Percentiles rank a stretch among this genome's conserved stretches.
These are phyloP conservation scores for Penicillium crystallinum DNA, from an alignment of 495 filamentous ascomycete genomes.

Conservation along the genomic window DNA sequence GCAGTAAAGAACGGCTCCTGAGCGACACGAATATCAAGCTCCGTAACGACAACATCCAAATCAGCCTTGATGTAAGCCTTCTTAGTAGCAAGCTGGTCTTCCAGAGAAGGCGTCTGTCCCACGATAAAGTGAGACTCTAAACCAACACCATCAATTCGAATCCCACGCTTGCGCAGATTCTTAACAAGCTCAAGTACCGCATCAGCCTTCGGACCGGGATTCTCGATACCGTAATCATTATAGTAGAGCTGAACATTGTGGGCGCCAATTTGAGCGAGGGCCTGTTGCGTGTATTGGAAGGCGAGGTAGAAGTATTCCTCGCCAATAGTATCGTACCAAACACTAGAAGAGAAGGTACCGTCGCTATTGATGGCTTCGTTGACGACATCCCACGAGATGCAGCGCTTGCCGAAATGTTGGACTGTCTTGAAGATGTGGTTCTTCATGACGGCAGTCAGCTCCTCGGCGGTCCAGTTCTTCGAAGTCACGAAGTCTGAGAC, in stretches of 20 bases:
- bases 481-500: conserved; percentile 45
- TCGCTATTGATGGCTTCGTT: conserved; percentile 49
- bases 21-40: conserved; percentile 53
- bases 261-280: conserved; percentile 23
- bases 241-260: conserved; percentile 52
- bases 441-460: conserved; percentile 40
- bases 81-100: conserved; percentile 33
- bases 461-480: conserved; percentile 42
- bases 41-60: conserved; percentile 58
- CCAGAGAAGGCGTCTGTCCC: conserved; percentile 41
- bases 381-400: conserved; percentile 48
- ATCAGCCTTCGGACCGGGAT: conserved; percentile 45
- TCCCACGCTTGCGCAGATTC: conserved; percentile 40
- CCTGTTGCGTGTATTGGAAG: conserved; percentile 42
- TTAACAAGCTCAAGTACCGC: conserved; percentile 42
- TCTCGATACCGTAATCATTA: conserved; percentile 64
- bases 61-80: conserved; percentile 40
- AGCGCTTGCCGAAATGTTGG: conserved; percentile 39
- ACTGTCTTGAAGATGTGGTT: conserved; percentile 43
- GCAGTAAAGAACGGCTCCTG: conserved; percentile 20
- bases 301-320: conserved; percentile 29
- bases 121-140: conserved; percentile 56
- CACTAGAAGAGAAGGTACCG: conserved; percentile 28
- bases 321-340: conserved; percentile 24
- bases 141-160: conserved; percentile 57